Evolutionary conservation across 225 moss, liverwort and hornwort genomes (phyloP), one percentile per base, ranked within the genome.

Genomic region (Antitrichia curtipendula): DNA sequence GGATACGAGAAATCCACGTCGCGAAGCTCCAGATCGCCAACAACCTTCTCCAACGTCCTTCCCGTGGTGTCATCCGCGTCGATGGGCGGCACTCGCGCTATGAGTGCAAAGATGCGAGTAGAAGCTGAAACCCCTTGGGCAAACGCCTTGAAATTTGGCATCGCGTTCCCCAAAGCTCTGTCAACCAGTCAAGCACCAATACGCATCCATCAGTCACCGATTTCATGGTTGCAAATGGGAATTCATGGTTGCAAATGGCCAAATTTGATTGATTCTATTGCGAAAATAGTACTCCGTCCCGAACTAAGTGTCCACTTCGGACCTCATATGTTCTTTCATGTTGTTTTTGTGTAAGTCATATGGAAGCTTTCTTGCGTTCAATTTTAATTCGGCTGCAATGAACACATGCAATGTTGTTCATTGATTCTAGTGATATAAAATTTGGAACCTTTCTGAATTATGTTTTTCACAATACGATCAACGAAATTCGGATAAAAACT

Each of bases 1-100:
- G 98, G 96, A 64, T 98, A 98, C 59, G 92, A 80, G 68, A 98
- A 98, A 22, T 92, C 91, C 18, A 98, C 94, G 45, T 95, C 90
- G 28, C 95, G 88, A 32, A 98, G 90, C 91, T 98, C 98, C 72
- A 95, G 84, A 59, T 91, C 32, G 56, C 95, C 95, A 28, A 82
- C 66, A 40, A 95, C 93, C 81, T 92, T 91, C 77, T 90, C 87
- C 89, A 94, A 41, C 50, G 88, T 89, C 86, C 81, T 86, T 59
- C 95, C 93, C 25, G 86, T 85, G 11, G 82, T 86, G 54, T 94
- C 92, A 45, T 94, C 92, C 34, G 92, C 91, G 68, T 95, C 95
- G 47, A 96, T 95, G 40, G 93, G 92, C 71, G 92, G 93, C n/a
- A 90, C 90, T 89, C 95, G 90, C 22, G 89, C 87, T 47, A 97